These are phyloP conservation scores for Xylariaceae sp. DNA, from an alignment of 2,329 filamentous ascomycete species.

Conservation along the genomic window DNA sequence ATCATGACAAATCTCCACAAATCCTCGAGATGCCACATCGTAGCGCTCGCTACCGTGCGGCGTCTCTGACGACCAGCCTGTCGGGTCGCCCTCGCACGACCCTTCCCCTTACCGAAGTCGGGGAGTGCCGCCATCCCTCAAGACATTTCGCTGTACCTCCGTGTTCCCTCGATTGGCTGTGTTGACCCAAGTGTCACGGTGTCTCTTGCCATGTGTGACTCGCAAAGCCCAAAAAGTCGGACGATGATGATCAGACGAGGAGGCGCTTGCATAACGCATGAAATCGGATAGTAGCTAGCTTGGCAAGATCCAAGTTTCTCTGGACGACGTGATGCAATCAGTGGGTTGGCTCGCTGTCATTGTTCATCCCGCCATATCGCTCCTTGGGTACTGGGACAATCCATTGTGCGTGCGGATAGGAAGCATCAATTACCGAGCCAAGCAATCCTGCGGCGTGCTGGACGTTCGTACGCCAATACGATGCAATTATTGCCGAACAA, in stretches of 20 bases:
- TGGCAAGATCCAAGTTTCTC: background rate
- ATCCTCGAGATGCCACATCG: background rate
- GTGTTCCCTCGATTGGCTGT: background rate
- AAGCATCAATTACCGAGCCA: background rate
- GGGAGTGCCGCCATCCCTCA: background rate
- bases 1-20: background rate
- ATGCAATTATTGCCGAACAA: background rate
- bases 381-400: background rate
- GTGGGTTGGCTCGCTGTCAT: background rate
- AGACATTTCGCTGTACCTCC: background rate
- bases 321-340: background rate
- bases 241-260: conserved; percentile 1
- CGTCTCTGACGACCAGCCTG: conserved; percentile 12
- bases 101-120: conserved; percentile 1
- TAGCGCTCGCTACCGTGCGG: background rate
- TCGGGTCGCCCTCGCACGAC: conserved; percentile 8
- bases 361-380: background rate
- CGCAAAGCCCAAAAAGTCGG: background rate
- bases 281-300: background rate
- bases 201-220: background rate
- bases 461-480: background rate
- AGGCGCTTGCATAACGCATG: background rate
- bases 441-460: background rate
- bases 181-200: background rate
- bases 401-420: background rate